Evolutionary conservation across 306 rosid genomes (phyloP).

Genomic region (Glycine tomentella): DNA sequence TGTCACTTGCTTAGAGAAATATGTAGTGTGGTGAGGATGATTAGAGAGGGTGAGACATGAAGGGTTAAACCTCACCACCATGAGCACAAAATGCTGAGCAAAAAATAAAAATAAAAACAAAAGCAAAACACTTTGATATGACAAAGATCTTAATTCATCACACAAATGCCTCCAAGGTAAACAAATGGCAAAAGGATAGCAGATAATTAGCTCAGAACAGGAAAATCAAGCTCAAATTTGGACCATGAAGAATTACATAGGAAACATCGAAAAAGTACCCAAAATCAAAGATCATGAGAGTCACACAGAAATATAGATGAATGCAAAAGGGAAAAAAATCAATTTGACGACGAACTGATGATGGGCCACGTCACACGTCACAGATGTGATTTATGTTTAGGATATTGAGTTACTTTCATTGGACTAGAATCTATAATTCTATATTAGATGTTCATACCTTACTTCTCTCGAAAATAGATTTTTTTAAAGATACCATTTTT

Average conservation of each 20-base stretch:
- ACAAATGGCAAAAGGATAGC: constrained; percentile 30
- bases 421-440: not conserved
- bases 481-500: no score
- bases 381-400: not conserved
- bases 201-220: constrained; percentile 8
- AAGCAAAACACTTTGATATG: constrained; percentile 36
- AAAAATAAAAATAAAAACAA: not conserved
- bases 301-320: not conserved
- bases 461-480: no score
- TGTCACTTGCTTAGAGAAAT: constrained; percentile 50
- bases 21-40: constrained; percentile 44
- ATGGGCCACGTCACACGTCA: not conserved
- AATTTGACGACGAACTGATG: not conserved
- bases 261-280: constrained; percentile 24
- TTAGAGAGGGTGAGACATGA: constrained; percentile 53
- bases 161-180: constrained; percentile 29
- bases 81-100: constrained; percentile 44
- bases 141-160: constrained; percentile 47
- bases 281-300: not conserved
- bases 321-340: not conserved
- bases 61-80: constrained; percentile 58
- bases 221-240: constrained; percentile 29
- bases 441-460: not conserved
- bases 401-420: not conserved
- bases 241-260: constrained; percentile 3